Percentiles rank a stretch among this genome's conserved stretches.
Evolutionary conservation across 805 yeast species (phyloP).

Genomic region (Kurtzmaniella cleridarum): DNA sequence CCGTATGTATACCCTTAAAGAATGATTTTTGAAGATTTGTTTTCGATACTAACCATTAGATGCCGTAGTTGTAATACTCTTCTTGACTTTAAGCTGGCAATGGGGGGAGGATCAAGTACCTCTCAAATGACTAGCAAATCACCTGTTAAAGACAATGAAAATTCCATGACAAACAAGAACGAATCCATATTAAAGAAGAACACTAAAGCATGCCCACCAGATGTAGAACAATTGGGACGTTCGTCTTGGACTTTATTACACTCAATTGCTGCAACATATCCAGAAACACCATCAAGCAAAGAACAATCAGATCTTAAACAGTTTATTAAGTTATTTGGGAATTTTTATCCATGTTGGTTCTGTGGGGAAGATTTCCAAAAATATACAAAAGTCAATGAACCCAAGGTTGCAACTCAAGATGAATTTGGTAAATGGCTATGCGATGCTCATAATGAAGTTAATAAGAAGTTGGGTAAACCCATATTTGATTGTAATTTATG

Average conservation of each 20-base stretch:
- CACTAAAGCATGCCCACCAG: slow-evolving; percentile 74
- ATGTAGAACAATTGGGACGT: slow-evolving; percentile 71
- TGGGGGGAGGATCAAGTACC: slow-evolving; percentile 13
- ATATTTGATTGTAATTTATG: slow-evolving; percentile 82
- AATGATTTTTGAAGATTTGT: slow-evolving; percentile 1
- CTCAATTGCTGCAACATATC: slow-evolving; percentile 84
- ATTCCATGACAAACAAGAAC: slow-evolving; percentile 6
- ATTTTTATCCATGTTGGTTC: slow-evolving; percentile 88
- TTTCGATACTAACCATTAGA: slow-evolving; percentile 21
- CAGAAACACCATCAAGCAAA: slow-evolving; percentile 53
- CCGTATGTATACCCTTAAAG: slow-evolving; percentile 55
- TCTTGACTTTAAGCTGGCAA: slow-evolving; percentile 69
- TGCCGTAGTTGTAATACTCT: slow-evolving; percentile 88
- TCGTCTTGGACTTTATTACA: slow-evolving; percentile 93
- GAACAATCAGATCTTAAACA: slow-evolving; percentile 69
- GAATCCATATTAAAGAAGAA: slow-evolving; percentile 27
- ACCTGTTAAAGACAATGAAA: slow-evolving; percentile 4
- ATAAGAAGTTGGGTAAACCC: slow-evolving; percentile 78
- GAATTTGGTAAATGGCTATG: slow-evolving; percentile 89
- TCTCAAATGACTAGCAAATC: not conserved
- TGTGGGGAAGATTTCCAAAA: slow-evolving; percentile 81
- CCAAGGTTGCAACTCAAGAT: slow-evolving; percentile 61
- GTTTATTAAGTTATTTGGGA: slow-evolving; percentile 66
- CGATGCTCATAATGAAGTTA: slow-evolving; percentile 93
- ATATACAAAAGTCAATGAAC: slow-evolving; percentile 51